Evolutionary conservation across 2,329 filamentous ascomycete genomes (phyloP).

Genomic region (Fusarium udum): DNA sequence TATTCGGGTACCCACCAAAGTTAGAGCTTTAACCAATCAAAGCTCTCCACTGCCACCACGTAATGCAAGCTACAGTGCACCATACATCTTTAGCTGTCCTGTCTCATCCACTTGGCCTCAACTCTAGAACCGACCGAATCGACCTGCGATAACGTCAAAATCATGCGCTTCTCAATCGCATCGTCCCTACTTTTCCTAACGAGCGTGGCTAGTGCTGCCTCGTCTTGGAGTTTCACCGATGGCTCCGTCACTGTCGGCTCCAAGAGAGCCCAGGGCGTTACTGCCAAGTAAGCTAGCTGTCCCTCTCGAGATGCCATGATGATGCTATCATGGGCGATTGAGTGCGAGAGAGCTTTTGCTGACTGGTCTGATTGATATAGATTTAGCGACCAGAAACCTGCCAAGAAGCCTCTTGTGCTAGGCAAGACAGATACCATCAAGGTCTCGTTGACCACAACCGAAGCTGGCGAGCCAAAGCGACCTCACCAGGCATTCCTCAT

Average conservation of each 20-base stretch:
- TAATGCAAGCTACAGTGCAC: slow-evolving; percentile 34
- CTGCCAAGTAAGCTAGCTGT: slow-evolving; percentile 69
- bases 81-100: slow-evolving; percentile 40
- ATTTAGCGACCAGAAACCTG: slow-evolving; percentile 66
- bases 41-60: slow-evolving; percentile 41
- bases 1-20: slow-evolving; percentile 6
- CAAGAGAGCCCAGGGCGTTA: slow-evolving; percentile 70
- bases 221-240: slow-evolving; percentile 79
- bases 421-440: slow-evolving; percentile 79
- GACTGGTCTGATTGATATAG: slow-evolving; percentile 52
- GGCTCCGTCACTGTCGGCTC: slow-evolving; percentile 71
- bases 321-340: background rate
- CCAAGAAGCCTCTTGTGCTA: slow-evolving; percentile 72
- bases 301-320: slow-evolving; percentile 28
- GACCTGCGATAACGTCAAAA: slow-evolving; percentile 36
- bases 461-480: slow-evolving; percentile 79
- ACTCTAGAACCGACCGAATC: slow-evolving; percentile 27
- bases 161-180: slow-evolving; percentile 52
- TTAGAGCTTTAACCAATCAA: slow-evolving; percentile 41
- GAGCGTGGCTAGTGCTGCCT: slow-evolving; percentile 61
- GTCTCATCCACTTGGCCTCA: slow-evolving; percentile 40
- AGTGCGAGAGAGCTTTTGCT: slow-evolving; percentile 29
- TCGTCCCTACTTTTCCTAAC: slow-evolving; percentile 58
- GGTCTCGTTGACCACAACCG: slow-evolving; percentile 81
- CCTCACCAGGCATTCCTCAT: slow-evolving; percentile 95